Conservation (phyloP, 2,329 filamentous ascomycete genomes). For the Diaporthe aspalathi region DNA sequence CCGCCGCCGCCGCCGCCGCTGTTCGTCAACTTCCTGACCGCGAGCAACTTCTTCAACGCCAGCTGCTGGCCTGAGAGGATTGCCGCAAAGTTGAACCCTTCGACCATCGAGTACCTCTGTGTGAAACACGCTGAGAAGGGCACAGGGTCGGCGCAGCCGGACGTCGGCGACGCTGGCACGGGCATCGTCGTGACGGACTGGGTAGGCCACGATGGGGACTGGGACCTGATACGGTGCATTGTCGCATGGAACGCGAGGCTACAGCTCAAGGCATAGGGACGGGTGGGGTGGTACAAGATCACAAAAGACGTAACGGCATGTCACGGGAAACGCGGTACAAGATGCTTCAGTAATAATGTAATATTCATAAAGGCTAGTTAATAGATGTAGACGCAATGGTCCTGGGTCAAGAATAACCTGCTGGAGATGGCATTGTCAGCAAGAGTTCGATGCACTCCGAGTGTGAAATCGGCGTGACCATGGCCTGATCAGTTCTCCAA, state of each 20-base stretch:
- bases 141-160: constrained; percentile 61
- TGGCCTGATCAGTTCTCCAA: constrained; percentile 70
- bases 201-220: constrained; percentile 88
- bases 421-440: constrained; percentile 29
- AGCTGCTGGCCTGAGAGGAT: constrained; percentile 95
- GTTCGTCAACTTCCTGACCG: constrained; percentile 91
- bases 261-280: constrained; percentile 53
- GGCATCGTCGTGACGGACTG: constrained; percentile 94
- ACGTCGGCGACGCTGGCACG: constrained; percentile 78
- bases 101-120: constrained; percentile 73
- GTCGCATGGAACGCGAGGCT: constrained; percentile 88
- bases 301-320: background rate
- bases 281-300: background rate
- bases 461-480: constrained; percentile 38
- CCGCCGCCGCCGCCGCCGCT: constrained; percentile 67
- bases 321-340: background rate
- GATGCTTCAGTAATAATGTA: background rate
- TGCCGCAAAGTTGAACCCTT: constrained; percentile 87
- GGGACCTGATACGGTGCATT: constrained; percentile 88
- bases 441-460: constrained; percentile 3
- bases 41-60: constrained; percentile 93
- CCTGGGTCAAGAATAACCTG: background rate
- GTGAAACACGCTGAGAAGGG: constrained; percentile 64
- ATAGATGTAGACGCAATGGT: constrained; percentile 23
- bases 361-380: constrained; percentile 9